Conservation (phyloP, 2,329 filamentous ascomycete species). For the Podosphaera fusca region DNA sequence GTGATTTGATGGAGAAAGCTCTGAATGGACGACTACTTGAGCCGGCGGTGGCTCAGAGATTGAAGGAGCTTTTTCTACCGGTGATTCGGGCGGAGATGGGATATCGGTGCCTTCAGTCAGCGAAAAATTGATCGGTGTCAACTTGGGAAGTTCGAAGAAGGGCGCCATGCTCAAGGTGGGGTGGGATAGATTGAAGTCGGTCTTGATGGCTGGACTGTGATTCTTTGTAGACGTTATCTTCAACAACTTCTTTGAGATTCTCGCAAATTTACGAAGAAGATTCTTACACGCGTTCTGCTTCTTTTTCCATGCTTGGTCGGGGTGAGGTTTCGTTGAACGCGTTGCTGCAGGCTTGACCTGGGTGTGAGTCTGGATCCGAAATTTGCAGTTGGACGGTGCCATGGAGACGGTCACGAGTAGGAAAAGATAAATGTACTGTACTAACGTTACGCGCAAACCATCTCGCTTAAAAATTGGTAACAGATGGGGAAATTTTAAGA, state of each 20-base stretch:
- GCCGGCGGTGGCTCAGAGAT: slow-evolving; percentile 2
- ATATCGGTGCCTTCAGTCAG: slow-evolving; percentile 17
- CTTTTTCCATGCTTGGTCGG: not conserved
- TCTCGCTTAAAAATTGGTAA: no score
- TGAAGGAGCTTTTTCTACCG: slow-evolving; percentile 12
- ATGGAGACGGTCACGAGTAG: not conserved
- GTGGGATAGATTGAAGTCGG: not conserved
- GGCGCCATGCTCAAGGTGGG: not conserved
- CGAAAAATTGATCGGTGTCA: slow-evolving; percentile 15
- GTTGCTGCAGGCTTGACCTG: not conserved
- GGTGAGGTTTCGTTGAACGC: not conserved
- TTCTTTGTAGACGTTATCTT: not conserved
- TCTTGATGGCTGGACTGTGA: not conserved
- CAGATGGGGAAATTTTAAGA: no score
- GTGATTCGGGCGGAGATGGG: slow-evolving; percentile 16
- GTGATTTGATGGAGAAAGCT: not conserved
- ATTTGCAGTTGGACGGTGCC: not conserved
- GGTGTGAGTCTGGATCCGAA: not conserved
- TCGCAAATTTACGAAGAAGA: not conserved
- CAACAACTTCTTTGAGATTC: not conserved
- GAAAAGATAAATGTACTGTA: not conserved
- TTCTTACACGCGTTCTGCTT: not conserved
- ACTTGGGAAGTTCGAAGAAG: slow-evolving; percentile 14
- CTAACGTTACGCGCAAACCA: no score
- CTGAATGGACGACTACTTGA: not conserved